Evolutionary conservation across 345 rosid genomes (phyloP).

Genomic region (Corymbia maculata): DNA sequence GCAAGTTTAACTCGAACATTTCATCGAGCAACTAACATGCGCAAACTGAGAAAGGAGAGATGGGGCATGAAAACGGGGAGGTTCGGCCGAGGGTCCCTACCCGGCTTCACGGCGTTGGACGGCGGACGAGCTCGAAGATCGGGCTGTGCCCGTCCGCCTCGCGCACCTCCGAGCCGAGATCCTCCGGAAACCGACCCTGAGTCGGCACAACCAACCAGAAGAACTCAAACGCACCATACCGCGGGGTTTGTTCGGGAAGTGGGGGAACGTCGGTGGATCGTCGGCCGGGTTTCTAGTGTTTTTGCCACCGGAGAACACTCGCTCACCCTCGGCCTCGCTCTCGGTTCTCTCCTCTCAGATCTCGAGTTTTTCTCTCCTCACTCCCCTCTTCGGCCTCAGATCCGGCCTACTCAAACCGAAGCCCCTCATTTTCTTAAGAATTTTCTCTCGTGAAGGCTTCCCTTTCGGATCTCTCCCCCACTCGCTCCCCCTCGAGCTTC

Average conservation of each 20-base stretch:
- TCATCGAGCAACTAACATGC: neutral
- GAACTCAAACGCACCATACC: neutral
- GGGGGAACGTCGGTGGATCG: no score
- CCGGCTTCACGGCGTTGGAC: neutral
- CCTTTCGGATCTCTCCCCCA: no score
- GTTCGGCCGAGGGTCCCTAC: neutral
- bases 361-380: no score
- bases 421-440: no score
- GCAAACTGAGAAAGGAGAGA: neutral
- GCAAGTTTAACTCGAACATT: neutral
- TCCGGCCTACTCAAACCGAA: no score
- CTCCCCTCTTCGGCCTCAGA: no score
- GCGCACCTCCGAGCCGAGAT: neutral
- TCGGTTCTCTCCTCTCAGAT: no score
- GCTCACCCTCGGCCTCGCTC: no score
- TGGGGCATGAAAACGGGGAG: neutral
- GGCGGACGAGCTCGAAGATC: neutral
- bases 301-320: no score
- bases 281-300: no score
- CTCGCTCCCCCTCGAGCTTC: no score
- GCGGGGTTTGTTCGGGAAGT: neutral
- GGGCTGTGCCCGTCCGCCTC: neutral
- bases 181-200: neutral
- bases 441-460: no score
- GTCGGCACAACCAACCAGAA: neutral